Evolutionary conservation across 352 stramenopile genomes (phyloP).

Genomic region (Globisporangium perplexum): DNA sequence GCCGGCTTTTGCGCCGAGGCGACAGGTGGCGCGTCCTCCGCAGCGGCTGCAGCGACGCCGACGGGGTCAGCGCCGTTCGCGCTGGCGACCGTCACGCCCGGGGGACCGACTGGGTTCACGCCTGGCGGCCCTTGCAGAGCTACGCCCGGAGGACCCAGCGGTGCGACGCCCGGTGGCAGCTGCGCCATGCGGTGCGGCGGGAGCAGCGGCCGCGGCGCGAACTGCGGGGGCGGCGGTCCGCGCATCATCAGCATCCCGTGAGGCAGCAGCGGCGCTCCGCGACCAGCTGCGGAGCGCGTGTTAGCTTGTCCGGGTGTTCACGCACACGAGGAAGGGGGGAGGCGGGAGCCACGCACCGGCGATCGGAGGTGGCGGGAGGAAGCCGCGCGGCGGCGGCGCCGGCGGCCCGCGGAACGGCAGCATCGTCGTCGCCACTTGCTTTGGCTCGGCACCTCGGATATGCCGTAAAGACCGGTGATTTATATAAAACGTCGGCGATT

Average conservation of each 20-base stretch:
- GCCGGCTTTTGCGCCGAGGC: no score
- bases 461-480: no score
- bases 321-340: neutral
- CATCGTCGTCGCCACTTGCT: conserved; percentile 6
- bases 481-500: no score
- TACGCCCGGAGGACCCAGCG: neutral
- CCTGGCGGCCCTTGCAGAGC: neutral
- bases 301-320: neutral
- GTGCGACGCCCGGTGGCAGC: neutral
- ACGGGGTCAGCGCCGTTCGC: no score
- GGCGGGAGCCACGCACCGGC: conserved; percentile 2
- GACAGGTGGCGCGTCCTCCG: neutral
- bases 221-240: neutral
- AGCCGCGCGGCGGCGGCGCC: conserved; percentile 13
- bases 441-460: no score
- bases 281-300: neutral
- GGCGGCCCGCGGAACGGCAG: conserved; percentile 15
- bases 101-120: neutral
- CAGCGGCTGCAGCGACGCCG: neutral
- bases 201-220: conserved; percentile 1
- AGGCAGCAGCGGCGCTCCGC: neutral
- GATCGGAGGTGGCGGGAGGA: conserved; percentile 8
- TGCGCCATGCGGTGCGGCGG: conserved; percentile 3
- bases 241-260: conserved; percentile 2
- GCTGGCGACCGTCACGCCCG: neutral